Percentiles rank a stretch among this genome's conserved stretches.
Evolutionary conservation across 2,329 filamentous ascomycete genomes (phyloP).

Genomic region (Trichoderma hamatum): DNA sequence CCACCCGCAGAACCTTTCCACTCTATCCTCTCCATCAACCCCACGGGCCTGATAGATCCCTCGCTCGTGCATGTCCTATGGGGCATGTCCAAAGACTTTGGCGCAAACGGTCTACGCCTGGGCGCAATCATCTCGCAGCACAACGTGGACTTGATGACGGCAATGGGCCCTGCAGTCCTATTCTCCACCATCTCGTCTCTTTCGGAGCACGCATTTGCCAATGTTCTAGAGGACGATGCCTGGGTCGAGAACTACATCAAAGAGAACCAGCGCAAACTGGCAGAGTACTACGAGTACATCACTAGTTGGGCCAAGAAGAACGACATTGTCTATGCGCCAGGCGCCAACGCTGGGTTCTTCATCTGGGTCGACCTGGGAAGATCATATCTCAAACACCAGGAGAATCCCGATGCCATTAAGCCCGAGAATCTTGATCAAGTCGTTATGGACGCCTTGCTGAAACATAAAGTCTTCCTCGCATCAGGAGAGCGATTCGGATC

Average conservation of each 20-base stretch:
- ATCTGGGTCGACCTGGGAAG: slow-evolving; percentile 54
- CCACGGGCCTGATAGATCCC: slow-evolving; percentile 50
- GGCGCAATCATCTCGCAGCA: slow-evolving; percentile 54
- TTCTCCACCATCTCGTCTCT: slow-evolving; percentile 51
- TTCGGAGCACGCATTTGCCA: slow-evolving; percentile 46
- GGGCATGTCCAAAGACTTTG: slow-evolving; percentile 56
- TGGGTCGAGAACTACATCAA: slow-evolving; percentile 50
- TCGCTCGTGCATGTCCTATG: slow-evolving; percentile 55
- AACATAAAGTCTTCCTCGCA: slow-evolving; percentile 42
- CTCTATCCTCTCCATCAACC: slow-evolving; percentile 50
- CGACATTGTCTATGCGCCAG: slow-evolving; percentile 49
- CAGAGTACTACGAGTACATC: slow-evolving; percentile 44
- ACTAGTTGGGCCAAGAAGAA: slow-evolving; percentile 43
- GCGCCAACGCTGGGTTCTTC: slow-evolving; percentile 58
- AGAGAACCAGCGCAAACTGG: slow-evolving; percentile 47
- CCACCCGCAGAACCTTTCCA: slow-evolving; percentile 44
- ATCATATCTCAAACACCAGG: slow-evolving; percentile 31
- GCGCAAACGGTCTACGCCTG: slow-evolving; percentile 57
- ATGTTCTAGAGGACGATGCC: slow-evolving; percentile 47
- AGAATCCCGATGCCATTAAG: slow-evolving; percentile 26
- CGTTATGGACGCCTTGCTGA: slow-evolving; percentile 37
- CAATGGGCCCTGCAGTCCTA: slow-evolving; percentile 43
- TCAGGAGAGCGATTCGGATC: slow-evolving; percentile 43
- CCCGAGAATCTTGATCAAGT: slow-evolving; percentile 33
- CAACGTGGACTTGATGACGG: slow-evolving; percentile 45